Evolutionary conservation across 2,329 filamentous ascomycete species (phyloP), one percentile per base, ranked within the genome.

Genomic region (Nothomitra cinnamomea): DNA sequence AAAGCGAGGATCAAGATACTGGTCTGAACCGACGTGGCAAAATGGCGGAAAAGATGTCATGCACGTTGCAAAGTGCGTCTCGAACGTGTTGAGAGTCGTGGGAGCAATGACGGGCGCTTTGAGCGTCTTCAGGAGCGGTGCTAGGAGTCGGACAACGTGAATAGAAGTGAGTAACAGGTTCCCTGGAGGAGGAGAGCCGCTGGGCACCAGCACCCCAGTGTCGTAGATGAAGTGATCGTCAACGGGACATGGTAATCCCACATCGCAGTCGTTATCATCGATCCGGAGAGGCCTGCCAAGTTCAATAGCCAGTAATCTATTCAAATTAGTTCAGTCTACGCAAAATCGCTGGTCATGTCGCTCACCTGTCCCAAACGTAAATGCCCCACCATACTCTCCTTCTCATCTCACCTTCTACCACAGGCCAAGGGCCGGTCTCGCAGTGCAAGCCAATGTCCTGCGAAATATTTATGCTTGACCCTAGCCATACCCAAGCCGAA

Each of bases 321-420:
- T 7, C 1, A 49, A 28, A 15, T 7, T 32, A 32, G 28, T 49
- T 49, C 28, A 32, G 45, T 24, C 24, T 28, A 19, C 13, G 25
- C 8, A 49, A 5, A 32, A 24, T 56, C 36, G 4, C 51, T 32
- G 24, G 28, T 45, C 38, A 36, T 53, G 25, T 28, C 13, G 41
- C 47, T 51, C 64, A 82, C 79, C 88, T 80, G 68, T 98, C 92
- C 70, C 89, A 80, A 45, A 87, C 79, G 67, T 96, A 96, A 54
- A 95, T 79, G 13, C 86, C 80, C 88, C 92, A 98, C 90, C 90
- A 98, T 1, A 92, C 79, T 54, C 89, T 77, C 56, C 85, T 80
- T 53, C 89, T 80, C 79, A 90, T 88, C 66, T 96, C 90, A 10
- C 78, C 78, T 61, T 95, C 88, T 13, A 94, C 72, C 1, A 80